Base-by-base conservation (phyloP, 257 asterid genomes). In the Haberlea rhodopensis region DNA sequence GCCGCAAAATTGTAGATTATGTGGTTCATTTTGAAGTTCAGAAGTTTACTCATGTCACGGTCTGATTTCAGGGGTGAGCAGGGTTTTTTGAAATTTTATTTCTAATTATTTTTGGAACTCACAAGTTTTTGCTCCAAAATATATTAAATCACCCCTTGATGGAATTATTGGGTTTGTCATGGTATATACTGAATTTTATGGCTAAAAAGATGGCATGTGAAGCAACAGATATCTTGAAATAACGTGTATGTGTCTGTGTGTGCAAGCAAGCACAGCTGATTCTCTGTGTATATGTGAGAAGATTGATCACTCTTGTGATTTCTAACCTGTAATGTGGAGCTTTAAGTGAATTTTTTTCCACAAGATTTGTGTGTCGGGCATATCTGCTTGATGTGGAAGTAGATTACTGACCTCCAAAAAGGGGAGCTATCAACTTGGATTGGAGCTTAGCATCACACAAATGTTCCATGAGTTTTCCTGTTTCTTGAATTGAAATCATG, bases 191-290 rank as follows among this genome's bases (percentile, higher is more conserved):
- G 8, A 6, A 67, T 46, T 63, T 62, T 23, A 5, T 43, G 67
- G 63, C 26, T 26, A 53, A 26, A 56, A 60, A 55, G 11, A 15
- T 46, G 52, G 65, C 16, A 52, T 32, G 19, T 60, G 5, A 28
- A 48, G 32, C 21, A 27, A 53, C 59, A 63, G 26, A 40, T 31
- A 23, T 46, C 10, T 26, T 52, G 68, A 59, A 60, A 26, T 57
- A 5, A 6, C 31, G 70, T 46, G 70, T 23, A 26, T 37, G 53
- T 34, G 29, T 7, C 13, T 0, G 65, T 9, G 10, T 15, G 53
- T 20, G 26, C 20, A 18, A 55, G 61, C 46, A 20, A 28, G 52
- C 57, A 65, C 37, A 34, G 55, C 34, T 23, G 28, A n/a, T 31
- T 68, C 52, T 28, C 22, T 27, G 65, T 21, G 49, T 37, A 48